A percentile compares a stretch with the other conserved stretches of the same genome.
Conservation (phyloP, 306 rosid species). For the Cucurbita ficifolia region DNA sequence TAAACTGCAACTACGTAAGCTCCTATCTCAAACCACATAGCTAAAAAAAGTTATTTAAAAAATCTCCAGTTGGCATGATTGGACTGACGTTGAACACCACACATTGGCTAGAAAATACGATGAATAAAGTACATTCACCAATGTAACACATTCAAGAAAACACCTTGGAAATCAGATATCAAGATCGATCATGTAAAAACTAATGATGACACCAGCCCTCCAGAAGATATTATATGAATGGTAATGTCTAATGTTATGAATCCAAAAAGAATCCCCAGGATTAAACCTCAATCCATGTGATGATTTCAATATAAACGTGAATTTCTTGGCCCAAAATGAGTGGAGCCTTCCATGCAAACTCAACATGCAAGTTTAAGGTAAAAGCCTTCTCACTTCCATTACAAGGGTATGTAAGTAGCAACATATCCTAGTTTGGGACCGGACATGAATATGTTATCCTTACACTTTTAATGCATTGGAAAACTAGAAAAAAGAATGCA, state of each 20-base stretch:
- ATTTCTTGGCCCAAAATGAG: conserved; percentile 6
- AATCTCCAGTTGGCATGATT: not conserved
- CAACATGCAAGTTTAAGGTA: not conserved
- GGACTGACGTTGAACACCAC: not conserved
- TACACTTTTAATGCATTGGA: not conserved
- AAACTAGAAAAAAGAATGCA: conserved; percentile 8
- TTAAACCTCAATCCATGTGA: not conserved
- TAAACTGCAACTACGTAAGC: not conserved
- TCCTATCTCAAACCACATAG: not conserved
- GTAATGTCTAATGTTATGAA: not conserved
- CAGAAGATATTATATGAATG: not conserved
- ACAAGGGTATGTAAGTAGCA: not conserved
- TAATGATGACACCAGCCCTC: not conserved
- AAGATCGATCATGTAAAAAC: not conserved
- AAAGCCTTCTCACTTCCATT: not conserved
- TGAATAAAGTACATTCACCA: not conserved
- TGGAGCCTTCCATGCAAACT: conserved; percentile 10
- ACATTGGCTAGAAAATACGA: not conserved
- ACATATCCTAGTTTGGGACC: not conserved
- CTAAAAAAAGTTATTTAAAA: not conserved
- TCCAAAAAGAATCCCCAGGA: not conserved
- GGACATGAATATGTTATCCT: not conserved
- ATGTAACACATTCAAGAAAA: not conserved
- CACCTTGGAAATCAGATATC: not conserved
- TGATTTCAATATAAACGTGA: not conserved